Conservation (phyloP, 1,284 basidiomycete species). For the Cryptococcus sp. region DNA sequence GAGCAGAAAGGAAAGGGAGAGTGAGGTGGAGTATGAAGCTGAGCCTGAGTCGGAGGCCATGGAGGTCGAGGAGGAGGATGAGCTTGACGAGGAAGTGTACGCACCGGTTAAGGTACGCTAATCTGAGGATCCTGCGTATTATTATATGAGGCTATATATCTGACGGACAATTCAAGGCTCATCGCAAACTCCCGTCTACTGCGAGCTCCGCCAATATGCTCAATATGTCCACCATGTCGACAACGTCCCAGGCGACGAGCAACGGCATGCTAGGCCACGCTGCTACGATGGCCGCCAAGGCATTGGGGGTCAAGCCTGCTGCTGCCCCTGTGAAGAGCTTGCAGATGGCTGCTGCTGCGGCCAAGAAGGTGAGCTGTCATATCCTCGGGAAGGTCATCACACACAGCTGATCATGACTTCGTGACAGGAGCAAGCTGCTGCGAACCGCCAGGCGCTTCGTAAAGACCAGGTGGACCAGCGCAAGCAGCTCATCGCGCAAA, state of each 20-base stretch:
- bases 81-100: constrained; percentile 11
- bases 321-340: constrained; percentile 66
- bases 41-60: background rate
- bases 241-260: constrained; percentile 13
- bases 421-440: constrained; percentile 77
- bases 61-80: constrained; percentile 20
- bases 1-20: background rate
- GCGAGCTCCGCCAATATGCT: constrained; percentile 4
- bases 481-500: constrained; percentile 64
- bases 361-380: constrained; percentile 66
- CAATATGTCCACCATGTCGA: constrained; percentile 12
- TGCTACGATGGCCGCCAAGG: constrained; percentile 42
- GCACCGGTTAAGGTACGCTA: constrained; percentile 12
- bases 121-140: constrained; percentile 3
- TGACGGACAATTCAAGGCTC: constrained; percentile 5
- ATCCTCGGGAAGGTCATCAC: background rate
- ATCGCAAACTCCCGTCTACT: constrained; percentile 12
- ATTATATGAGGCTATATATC: background rate
- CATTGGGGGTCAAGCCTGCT: constrained; percentile 44
- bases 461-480: constrained; percentile 75
- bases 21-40: background rate
- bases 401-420: background rate
- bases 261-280: constrained; percentile 31
- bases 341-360: constrained; percentile 72
- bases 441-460: constrained; percentile 69